These are phyloP conservation scores for Oryza glumipatula DNA, from an alignment of 176 grass and related monocot species.

Conservation along the genomic window DNA sequence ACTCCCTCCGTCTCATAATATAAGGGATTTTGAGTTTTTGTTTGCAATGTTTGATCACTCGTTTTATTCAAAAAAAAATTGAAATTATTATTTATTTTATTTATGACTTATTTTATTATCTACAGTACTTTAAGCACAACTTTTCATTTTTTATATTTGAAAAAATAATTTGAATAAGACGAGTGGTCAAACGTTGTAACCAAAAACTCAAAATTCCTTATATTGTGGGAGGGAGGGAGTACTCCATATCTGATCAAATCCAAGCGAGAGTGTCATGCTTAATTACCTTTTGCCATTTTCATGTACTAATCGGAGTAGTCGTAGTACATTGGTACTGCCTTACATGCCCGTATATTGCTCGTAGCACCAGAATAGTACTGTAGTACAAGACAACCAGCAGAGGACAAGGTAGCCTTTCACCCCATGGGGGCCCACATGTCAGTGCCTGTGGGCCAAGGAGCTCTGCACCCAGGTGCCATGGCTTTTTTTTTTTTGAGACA, in stretches of 20 bases:
- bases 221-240: no score
- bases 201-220: rapidly evolving
- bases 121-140: no score
- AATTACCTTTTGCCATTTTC: neutral
- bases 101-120: no score
- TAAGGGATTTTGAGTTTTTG: no score
- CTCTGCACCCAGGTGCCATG: conserved; percentile 9
- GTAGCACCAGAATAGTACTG: neutral
- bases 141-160: no score
- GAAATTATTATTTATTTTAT: no score
- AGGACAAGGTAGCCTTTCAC: neutral
- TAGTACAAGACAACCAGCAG: neutral
- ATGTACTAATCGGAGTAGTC: neutral
- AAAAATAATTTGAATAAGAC: no score
- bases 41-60: no score
- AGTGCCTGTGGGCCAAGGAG: neutral
- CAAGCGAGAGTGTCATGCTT: neutral
- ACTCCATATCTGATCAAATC: neutral
- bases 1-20: no score
- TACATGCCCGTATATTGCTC: neutral
- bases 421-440: neutral
- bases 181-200: no score
- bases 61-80: no score
- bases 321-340: no score
- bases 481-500: neutral